Percentiles rank a stretch among this genome's conserved stretches.
These are phyloP conservation scores for Fusarium sp. DNA, from an alignment of 2,329 filamentous ascomycete genomes.

Conservation along the genomic window DNA sequence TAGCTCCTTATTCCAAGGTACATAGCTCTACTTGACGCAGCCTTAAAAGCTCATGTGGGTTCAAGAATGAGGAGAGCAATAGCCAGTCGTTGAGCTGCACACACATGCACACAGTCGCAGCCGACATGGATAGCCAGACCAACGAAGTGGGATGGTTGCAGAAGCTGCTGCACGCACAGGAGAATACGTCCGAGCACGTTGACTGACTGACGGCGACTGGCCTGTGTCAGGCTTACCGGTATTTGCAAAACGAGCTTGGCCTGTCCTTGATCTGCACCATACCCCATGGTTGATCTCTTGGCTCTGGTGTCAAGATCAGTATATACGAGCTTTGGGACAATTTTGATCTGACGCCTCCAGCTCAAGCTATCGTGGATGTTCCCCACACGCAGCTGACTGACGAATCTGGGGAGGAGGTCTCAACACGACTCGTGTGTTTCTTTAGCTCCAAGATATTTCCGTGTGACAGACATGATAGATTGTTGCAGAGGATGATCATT, in stretches of 20 bases:
- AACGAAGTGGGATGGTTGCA: slow-evolving; percentile 18
- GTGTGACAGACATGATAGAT: neutral
- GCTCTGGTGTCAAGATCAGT: slow-evolving; percentile 19
- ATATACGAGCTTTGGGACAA: neutral
- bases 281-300: slow-evolving; percentile 2
- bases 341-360: slow-evolving; percentile 8
- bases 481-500: neutral
- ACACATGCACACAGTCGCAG: slow-evolving; percentile 15
- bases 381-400: slow-evolving; percentile 20
- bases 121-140: slow-evolving; percentile 21
- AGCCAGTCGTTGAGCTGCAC: neutral
- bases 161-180: slow-evolving; percentile 5
- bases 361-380: slow-evolving; percentile 5
- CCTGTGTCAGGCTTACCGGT: slow-evolving; percentile 9
- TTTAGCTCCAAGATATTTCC: slow-evolving; percentile 23
- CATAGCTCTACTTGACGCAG: slow-evolving; percentile 12
- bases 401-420: slow-evolving; percentile 11
- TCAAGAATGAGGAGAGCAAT: slow-evolving; percentile 1
- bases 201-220: slow-evolving; percentile 13
- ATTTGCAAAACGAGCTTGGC: slow-evolving; percentile 11
- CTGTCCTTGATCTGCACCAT: slow-evolving; percentile 25
- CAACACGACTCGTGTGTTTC: slow-evolving; percentile 22
- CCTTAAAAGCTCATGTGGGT: no score
- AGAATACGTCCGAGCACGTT: neutral
- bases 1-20: slow-evolving; percentile 5